Evolutionary conservation across 176 grass and related monocot species (phyloP).

Genomic region (Puya raimondii): DNA sequence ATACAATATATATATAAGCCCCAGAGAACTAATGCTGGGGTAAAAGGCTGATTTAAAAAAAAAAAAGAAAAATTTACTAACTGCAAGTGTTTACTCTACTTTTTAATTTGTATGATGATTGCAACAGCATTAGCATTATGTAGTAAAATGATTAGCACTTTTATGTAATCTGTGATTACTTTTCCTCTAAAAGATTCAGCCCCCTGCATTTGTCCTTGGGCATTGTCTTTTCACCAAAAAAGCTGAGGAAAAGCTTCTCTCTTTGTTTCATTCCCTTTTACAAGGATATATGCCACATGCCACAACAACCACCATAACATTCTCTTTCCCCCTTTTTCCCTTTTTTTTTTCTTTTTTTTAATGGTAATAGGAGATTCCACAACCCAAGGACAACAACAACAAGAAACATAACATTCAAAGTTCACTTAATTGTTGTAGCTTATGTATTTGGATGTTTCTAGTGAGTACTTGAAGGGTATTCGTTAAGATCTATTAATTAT

Average conservation of each 20-base stretch:
- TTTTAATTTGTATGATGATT: background rate
- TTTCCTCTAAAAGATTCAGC: conserved; percentile 12
- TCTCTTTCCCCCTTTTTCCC: background rate
- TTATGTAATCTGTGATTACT: conserved; percentile 13
- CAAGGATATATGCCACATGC: conserved; percentile 6
- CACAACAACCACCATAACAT: background rate
- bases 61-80: too few species aligned
- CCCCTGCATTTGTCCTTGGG: background rate
- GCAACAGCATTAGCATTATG: background rate
- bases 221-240: conserved; percentile 13
- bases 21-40: too few species aligned
- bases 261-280: conserved; percentile 19
- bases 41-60: too few species aligned
- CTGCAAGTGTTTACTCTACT: background rate
- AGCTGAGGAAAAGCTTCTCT: conserved; percentile 18
- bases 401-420: too few species aligned
- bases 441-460: conserved; percentile 9
- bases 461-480: background rate
- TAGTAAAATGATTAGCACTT: background rate
- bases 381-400: too few species aligned
- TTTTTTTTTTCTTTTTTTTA: background rate
- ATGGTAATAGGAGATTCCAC: background rate
- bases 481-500: background rate
- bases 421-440: background rate
- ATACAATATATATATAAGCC: too few species aligned